Conservation (phyloP, 768 basidiomycete species). For the Psilocybe subaeruginosa region DNA sequence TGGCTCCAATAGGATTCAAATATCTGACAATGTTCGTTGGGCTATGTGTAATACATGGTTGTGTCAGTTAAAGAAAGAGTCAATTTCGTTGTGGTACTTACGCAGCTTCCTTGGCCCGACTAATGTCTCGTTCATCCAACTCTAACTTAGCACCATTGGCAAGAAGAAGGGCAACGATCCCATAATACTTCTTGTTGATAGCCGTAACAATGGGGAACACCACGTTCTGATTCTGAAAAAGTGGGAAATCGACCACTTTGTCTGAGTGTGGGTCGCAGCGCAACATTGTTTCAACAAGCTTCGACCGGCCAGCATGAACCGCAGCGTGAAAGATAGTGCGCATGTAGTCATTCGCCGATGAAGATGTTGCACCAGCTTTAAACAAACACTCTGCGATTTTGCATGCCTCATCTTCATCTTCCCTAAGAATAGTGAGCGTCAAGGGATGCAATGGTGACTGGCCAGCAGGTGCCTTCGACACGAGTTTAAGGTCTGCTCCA, state of each 20-base stretch:
- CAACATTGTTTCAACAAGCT: slow-evolving; percentile 37
- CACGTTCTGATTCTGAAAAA: slow-evolving; percentile 25
- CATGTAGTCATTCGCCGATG: slow-evolving; percentile 39
- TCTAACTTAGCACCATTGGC: slow-evolving; percentile 43
- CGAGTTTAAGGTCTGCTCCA: slow-evolving; percentile 47
- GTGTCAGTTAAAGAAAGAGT: neutral
- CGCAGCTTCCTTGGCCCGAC: slow-evolving; percentile 35
- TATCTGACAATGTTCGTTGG: slow-evolving; percentile 19
- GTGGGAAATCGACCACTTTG: slow-evolving; percentile 42
- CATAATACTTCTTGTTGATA: slow-evolving; percentile 33
- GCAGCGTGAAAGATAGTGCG: slow-evolving; percentile 45
- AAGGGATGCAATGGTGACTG: slow-evolving; percentile 38
- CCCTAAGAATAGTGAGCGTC: slow-evolving; percentile 39
- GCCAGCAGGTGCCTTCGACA: slow-evolving; percentile 30
- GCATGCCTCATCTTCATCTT: slow-evolving; percentile 43
- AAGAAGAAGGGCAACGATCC: slow-evolving; percentile 38
- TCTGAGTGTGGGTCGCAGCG: slow-evolving; percentile 43
- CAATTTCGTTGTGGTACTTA: slow-evolving; percentile 19
- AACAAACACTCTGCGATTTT: slow-evolving; percentile 43
- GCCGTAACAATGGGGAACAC: slow-evolving; percentile 42
- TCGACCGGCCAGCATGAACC: slow-evolving; percentile 29
- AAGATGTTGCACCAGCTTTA: slow-evolving; percentile 41
- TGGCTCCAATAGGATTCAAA: slow-evolving; percentile 23
- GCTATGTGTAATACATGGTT: neutral
- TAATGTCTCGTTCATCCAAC: slow-evolving; percentile 37